phyloP scores from a whole-genome alignment of 257 asterid species.

The Solanum chiquidenum region DNA sequence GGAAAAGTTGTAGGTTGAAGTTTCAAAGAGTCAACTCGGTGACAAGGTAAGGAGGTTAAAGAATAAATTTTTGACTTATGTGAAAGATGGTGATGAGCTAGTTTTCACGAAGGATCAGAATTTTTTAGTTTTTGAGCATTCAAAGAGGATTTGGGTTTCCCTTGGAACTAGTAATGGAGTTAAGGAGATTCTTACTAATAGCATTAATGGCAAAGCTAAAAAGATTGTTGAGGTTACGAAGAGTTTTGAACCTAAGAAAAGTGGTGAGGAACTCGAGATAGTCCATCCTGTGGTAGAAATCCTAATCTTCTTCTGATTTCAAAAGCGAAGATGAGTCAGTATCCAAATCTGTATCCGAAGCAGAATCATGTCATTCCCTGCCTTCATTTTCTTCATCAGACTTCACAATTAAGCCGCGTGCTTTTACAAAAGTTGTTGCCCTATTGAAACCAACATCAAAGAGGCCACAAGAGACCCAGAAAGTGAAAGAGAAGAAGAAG shows the following conservation, averaged over 20 bases:
- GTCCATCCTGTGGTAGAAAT: too few species aligned
- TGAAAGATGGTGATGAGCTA: constrained; percentile 27
- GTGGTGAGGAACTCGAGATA: too few species aligned
- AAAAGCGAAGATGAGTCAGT: too few species aligned
- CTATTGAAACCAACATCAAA: too few species aligned
- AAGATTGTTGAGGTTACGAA: background rate
- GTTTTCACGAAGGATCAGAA: constrained; percentile 36
- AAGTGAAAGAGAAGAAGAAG: too few species aligned
- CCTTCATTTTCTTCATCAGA: too few species aligned
- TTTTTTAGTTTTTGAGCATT: constrained; percentile 11
- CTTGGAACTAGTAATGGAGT: background rate
- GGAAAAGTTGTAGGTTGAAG: constrained; percentile 15
- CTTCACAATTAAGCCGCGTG: too few species aligned
- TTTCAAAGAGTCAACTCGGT: constrained; percentile 23
- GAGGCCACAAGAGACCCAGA: too few species aligned
- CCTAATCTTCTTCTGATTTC: too few species aligned
- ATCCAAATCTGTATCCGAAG: too few species aligned
- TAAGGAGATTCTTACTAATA: background rate
- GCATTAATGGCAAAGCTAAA: background rate
- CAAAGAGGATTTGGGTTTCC: constrained; percentile 42
- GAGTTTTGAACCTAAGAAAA: background rate
- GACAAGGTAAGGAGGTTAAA: constrained; percentile 34
- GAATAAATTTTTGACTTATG: constrained; percentile 22
- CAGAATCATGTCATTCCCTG: too few species aligned
- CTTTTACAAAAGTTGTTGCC: too few species aligned